Evolutionary conservation across 108 stramenopile species (phyloP).

Genomic region (Cyclotella kingstonii): DNA sequence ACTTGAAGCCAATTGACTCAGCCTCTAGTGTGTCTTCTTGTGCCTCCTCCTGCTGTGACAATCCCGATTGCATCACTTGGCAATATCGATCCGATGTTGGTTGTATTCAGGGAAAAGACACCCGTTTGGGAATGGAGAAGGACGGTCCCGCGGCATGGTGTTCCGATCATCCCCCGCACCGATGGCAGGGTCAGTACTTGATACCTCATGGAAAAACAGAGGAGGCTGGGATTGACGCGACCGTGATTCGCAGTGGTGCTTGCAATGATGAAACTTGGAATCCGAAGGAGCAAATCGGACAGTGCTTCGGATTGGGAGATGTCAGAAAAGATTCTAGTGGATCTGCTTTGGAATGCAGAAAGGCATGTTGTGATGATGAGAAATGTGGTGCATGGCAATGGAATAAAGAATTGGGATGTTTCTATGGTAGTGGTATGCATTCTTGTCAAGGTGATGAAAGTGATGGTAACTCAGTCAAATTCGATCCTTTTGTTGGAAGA

Average conservation of each 20-base stretch:
- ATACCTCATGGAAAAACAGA: constrained; percentile 4
- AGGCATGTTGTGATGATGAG: constrained; percentile 51
- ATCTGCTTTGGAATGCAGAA: constrained; percentile 42
- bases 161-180: constrained; percentile 50
- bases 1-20: constrained; percentile 8
- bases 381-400: constrained; percentile 59
- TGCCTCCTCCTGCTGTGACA: constrained; percentile 41
- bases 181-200: constrained; percentile 55
- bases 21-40: constrained; percentile 34
- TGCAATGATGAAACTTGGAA: constrained; percentile 49
- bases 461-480: constrained; percentile 43
- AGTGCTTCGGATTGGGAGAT: constrained; percentile 63
- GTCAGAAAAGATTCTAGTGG: constrained; percentile 28
- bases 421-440: constrained; percentile 46
- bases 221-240: not conserved
- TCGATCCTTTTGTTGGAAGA: constrained; percentile 57
- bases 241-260: constrained; percentile 15
- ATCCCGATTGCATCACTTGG: constrained; percentile 47
- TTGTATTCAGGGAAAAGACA: constrained; percentile 50
- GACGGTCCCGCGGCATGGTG: constrained; percentile 53
- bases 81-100: constrained; percentile 51
- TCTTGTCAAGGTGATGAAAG: constrained; percentile 34
- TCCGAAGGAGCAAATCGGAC: constrained; percentile 50
- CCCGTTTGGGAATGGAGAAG: constrained; percentile 56
- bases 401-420: constrained; percentile 47